These are phyloP conservation scores for Diaporthe ilicicola DNA, from an alignment of 2,329 filamentous ascomycete species.

Conservation along the genomic window DNA sequence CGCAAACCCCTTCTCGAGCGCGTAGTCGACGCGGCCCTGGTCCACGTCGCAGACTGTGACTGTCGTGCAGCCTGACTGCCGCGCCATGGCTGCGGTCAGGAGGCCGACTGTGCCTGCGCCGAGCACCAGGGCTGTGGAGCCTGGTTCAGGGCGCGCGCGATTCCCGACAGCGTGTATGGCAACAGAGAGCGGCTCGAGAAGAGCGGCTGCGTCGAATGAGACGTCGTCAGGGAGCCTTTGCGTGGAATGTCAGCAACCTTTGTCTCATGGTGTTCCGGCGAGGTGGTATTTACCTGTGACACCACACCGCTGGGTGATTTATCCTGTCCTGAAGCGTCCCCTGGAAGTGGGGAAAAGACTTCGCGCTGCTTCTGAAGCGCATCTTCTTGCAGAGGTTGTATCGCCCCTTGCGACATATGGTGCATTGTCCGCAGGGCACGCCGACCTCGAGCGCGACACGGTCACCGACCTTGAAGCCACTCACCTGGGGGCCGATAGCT, in stretches of 20 bases:
- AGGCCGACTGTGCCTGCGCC: constrained; percentile 71
- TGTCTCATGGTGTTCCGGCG: neutral
- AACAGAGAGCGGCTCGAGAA: constrained; percentile 69
- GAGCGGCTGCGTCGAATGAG: constrained; percentile 66
- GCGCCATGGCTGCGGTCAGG: constrained; percentile 69
- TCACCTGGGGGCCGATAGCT: constrained; percentile 61
- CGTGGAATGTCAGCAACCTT: constrained; percentile 33
- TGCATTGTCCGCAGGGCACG: constrained; percentile 61
- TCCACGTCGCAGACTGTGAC: constrained; percentile 71
- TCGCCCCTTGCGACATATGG: constrained; percentile 59
- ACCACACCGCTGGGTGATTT: constrained; percentile 70
- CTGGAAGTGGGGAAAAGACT: constrained; percentile 70
- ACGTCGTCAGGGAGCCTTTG: constrained; percentile 64
- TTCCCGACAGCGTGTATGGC: constrained; percentile 67
- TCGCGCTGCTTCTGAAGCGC: constrained; percentile 69
- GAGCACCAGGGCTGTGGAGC: constrained; percentile 68
- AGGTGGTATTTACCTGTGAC: constrained; percentile 61
- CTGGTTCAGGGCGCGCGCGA: constrained; percentile 59
- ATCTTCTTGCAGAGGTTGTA: constrained; percentile 71
- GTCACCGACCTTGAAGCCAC: constrained; percentile 63
- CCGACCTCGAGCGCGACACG: constrained; percentile 67
- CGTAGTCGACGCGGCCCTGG: constrained; percentile 66
- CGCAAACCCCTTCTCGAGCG: constrained; percentile 65
- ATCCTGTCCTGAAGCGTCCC: constrained; percentile 70
- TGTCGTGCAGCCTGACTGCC: constrained; percentile 65